Evolutionary conservation across 2,329 filamentous ascomycete species (phyloP).

Genomic region (Colletotrichum sojae): DNA sequence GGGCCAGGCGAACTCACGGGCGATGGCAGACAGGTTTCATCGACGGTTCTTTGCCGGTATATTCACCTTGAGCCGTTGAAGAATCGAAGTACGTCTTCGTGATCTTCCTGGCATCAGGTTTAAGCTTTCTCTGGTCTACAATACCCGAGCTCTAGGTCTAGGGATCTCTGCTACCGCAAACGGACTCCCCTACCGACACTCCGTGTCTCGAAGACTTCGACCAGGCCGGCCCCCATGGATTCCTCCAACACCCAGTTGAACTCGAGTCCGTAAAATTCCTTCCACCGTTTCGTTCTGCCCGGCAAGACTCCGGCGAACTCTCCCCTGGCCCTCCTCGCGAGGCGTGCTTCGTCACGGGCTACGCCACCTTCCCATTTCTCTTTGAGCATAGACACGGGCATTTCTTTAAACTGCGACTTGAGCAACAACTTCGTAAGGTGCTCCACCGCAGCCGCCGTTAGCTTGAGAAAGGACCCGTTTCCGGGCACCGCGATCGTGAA

Average conservation of each 20-base stretch:
- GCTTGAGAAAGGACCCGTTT: conserved; percentile 76
- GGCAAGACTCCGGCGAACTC: conserved; percentile 71
- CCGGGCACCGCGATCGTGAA: conserved; percentile 76
- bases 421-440: conserved; percentile 73
- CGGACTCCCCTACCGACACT: conserved; percentile 79
- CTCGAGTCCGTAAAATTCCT: conserved; percentile 75
- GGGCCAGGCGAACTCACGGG: conserved; percentile 11
- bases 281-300: conserved; percentile 78
- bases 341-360: conserved; percentile 59
- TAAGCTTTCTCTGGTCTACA: conserved; percentile 12
- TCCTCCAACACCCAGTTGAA: conserved; percentile 82
- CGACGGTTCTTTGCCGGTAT: background rate
- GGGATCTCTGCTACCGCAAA: conserved; percentile 48
- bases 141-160: background rate
- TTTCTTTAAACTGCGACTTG: conserved; percentile 73
- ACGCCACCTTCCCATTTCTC: conserved; percentile 81
- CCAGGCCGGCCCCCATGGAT: conserved; percentile 77
- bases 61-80: background rate
- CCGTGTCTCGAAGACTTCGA: conserved; percentile 82
- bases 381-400: conserved; percentile 71
- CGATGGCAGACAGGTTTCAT: conserved; percentile 22
- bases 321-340: conserved; percentile 66
- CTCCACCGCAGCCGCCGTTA: conserved; percentile 72
- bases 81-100: conserved; percentile 1
- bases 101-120: conserved; percentile 21